These are phyloP conservation scores for Rhizophlyctis rosea DNA, from an alignment of 192 early-diverging fungal genomes.

Conservation along the genomic window DNA sequence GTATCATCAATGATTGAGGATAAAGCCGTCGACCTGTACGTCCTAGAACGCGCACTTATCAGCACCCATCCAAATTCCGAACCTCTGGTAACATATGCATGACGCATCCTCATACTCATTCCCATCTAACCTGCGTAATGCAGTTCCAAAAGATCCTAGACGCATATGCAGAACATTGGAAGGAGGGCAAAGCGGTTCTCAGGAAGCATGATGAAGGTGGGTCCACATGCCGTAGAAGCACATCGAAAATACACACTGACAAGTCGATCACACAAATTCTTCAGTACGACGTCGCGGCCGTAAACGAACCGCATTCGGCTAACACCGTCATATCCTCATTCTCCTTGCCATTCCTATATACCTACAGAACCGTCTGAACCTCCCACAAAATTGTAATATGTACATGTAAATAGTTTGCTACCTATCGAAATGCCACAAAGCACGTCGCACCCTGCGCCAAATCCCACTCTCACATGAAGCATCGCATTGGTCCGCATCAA, in stretches of 20 bases:
- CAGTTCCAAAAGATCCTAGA: constrained; percentile 75
- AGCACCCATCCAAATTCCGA: constrained; percentile 92
- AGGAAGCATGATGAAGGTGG: constrained; percentile 79
- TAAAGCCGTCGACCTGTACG: constrained; percentile 98
- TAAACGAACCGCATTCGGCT: constrained; percentile 30
- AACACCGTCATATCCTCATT: too few species aligned
- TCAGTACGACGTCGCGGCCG: constrained; percentile 25
- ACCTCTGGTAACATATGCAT: constrained; percentile 57
- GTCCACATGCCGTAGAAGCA: not conserved
- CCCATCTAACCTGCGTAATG: not conserved
- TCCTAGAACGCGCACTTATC: constrained; percentile 88
- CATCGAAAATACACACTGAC: not conserved
- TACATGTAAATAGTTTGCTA: too few species aligned
- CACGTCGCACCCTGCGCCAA: too few species aligned
- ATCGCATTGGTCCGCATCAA: too few species aligned
- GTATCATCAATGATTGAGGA: constrained; percentile 83
- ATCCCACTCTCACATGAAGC: too few species aligned
- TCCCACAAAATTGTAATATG: too few species aligned
- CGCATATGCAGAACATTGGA: constrained; percentile 54
- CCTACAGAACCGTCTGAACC: too few species aligned
- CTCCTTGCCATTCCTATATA: too few species aligned
- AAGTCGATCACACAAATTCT: not conserved
- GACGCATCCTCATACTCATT: not conserved
- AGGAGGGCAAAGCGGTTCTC: constrained; percentile 59
- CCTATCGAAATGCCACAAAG: too few species aligned